phyloP scores from a whole-genome alignment of 495 filamentous ascomycete species.

The Aspergillus asperescens region DNA sequence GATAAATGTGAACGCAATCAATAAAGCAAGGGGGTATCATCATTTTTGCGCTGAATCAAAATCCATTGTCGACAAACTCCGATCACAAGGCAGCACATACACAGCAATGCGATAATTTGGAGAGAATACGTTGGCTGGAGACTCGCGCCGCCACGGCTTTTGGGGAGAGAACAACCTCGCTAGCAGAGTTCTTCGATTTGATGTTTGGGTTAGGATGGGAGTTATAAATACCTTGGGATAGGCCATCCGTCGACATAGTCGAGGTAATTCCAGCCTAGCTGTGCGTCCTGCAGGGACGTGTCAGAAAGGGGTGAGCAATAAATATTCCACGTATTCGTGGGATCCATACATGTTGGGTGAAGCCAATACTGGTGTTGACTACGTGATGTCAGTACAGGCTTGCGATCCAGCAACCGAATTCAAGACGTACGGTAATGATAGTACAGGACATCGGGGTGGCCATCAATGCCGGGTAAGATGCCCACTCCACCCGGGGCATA shows the following conservation, averaged over 20 bases:
- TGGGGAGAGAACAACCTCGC: too few species aligned
- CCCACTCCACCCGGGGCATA: conserved; percentile 47
- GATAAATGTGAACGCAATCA: neutral
- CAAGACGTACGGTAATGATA: conserved; percentile 40
- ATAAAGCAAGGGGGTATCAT: conserved; percentile 4
- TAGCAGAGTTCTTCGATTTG: neutral
- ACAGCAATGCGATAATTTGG: conserved; percentile 8
- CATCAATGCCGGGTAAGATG: conserved; percentile 29
- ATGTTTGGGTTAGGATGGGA: neutral
- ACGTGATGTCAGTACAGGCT: neutral
- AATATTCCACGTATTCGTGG: neutral
- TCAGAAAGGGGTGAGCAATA: neutral
- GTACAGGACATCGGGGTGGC: conserved; percentile 39
- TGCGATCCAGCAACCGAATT: too few species aligned
- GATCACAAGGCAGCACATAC: conserved; percentile 19
- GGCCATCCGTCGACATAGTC: conserved; percentile 44
- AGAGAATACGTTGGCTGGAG: conserved; percentile 3
- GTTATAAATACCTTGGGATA: conserved; percentile 26
- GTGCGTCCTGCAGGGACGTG: conserved; percentile 32
- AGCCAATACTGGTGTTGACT: conserved; percentile 42
- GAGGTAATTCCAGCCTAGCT: conserved; percentile 42
- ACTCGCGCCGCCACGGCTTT: conserved; percentile 4
- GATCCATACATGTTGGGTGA: conserved; percentile 30
- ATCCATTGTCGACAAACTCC: neutral
- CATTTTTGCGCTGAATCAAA: neutral